Base-by-base conservation (phyloP, 164 flowering plant genomes). In the Magnolia changhungtana region DNA sequence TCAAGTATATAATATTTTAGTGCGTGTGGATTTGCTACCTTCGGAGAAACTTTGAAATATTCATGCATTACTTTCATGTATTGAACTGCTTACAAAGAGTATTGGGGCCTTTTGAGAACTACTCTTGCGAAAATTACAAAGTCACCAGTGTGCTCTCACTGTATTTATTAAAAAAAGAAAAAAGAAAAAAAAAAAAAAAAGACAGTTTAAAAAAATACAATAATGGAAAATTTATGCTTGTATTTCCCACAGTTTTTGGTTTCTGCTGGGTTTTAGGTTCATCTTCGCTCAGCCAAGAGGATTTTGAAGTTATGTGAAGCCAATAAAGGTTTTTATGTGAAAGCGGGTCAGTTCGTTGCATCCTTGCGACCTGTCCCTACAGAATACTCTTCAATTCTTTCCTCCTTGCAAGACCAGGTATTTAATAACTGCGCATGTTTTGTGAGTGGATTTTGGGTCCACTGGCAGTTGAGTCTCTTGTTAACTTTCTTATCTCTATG, bases 311-410 rank as follows among this genome's bases (percentile, higher is more conserved):
- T 96, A 64, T 94, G 98, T 82, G 93, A 96, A 82, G 69, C 78
- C 63, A 96, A 96, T 72, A 94, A 83, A 89, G 99, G 99, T 13
- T 90, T 96, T 75, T 96, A 96, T 82, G 89, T 90, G 55, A 96
- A 96, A 87, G 98, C 97, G 80, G 98, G 94, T 61, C 99, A 96
- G 78, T 96, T 94, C 85, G 89, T 85, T 84, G 93, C 91, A 67
- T 87, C 97, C 20, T 0, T 90, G 82, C 84, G 90, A 50, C 90
- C 89, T 75, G 87, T 89, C 66, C 99, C 99, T 19, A 87, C 82
- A 69, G 99, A 96, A 74, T 96, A 92, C 85, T 81, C 91, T 1
- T 83, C 85, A 14, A 84, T 87, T 49, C 93, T 96, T 74, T 89
- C 98, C 11, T 88, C 94, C 24, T 78, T 96, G 80, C 97, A 94